Evolutionary conservation across 2,329 filamentous ascomycete species (phyloP).

Genomic region (Penicillium concentricum): DNA sequence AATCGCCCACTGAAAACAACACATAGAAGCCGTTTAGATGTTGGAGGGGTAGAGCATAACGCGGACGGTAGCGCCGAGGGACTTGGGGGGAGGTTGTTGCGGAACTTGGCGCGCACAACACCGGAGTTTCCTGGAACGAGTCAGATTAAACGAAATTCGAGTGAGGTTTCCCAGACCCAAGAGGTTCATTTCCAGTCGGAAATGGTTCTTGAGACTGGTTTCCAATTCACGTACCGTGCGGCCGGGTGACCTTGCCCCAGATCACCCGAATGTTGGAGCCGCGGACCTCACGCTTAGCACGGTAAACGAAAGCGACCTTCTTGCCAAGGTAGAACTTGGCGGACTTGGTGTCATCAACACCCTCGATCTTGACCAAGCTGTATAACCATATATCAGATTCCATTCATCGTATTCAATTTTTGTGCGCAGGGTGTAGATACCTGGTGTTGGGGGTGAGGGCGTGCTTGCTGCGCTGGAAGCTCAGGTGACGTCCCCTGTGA

Average conservation of each 20-base stretch:
- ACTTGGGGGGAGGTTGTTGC: constrained; percentile 93
- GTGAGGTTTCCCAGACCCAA: not conserved
- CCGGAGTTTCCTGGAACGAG: constrained; percentile 78
- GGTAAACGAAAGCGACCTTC: constrained; percentile 98
- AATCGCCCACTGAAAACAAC: constrained; percentile 34
- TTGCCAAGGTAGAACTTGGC: constrained; percentile 99
- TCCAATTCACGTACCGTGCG: constrained; percentile 69
- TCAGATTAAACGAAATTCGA: constrained; percentile 5
- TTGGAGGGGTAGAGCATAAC: constrained; percentile 98
- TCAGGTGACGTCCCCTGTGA: constrained; percentile 90
- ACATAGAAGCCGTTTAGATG: constrained; percentile 67
- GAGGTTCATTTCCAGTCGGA: not conserved
- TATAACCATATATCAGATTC: constrained; percentile 28
- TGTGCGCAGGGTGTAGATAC: constrained; percentile 29
- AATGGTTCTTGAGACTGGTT: constrained; percentile 2
- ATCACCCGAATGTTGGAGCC: constrained; percentile 99
- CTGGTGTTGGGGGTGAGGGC: constrained; percentile 83
- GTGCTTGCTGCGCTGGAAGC: constrained; percentile 94
- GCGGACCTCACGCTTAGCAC: constrained; percentile 88
- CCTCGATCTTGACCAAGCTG: constrained; percentile 96
- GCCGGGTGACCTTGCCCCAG: constrained; percentile 96
- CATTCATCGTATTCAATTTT: constrained; percentile 12
- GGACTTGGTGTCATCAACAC: constrained; percentile 84
- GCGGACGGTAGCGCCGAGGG: constrained; percentile 93
- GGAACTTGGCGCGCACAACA: constrained; percentile 96